Conservation (phyloP, 352 stramenopile genomes). For the Elongisporangium undulatum region DNA sequence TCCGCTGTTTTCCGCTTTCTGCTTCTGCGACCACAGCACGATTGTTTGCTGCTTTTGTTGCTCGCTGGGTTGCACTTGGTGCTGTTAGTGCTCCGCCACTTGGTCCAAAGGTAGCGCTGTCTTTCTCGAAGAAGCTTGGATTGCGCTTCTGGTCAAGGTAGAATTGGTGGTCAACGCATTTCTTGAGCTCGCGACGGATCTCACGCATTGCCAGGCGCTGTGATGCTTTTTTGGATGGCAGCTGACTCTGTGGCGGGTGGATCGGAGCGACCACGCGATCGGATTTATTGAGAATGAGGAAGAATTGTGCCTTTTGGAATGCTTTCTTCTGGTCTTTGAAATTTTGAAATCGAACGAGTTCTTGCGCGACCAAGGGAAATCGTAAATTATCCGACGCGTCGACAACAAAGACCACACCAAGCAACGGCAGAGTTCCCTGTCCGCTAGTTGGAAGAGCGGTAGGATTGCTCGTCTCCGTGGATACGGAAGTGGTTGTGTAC, state of each 20-base stretch:
- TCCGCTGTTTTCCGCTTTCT: constrained; percentile 15
- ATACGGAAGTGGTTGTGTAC: constrained; percentile 14
- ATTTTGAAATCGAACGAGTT: constrained; percentile 47
- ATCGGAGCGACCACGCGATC: constrained; percentile 20
- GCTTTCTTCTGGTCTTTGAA: constrained; percentile 19
- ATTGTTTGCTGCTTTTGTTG: neutral
- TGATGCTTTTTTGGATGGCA: constrained; percentile 10
- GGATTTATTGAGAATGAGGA: constrained; percentile 59
- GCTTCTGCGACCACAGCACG: neutral
- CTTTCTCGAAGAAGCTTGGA: constrained; percentile 10
- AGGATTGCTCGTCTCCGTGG: constrained; percentile 9
- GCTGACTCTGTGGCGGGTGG: constrained; percentile 10
- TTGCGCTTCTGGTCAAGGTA: constrained; percentile 35
- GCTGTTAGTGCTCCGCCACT: neutral
- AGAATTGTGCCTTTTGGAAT: constrained; percentile 31
- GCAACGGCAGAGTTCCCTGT: constrained; percentile 22
- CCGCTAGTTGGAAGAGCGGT: constrained; percentile 5
- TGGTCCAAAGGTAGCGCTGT: constrained; percentile 4
- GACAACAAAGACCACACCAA: constrained; percentile 48
- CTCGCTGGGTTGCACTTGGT: neutral
- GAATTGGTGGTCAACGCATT: constrained; percentile 45
- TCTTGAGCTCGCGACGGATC: constrained; percentile 42
- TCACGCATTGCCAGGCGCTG: constrained; percentile 23
- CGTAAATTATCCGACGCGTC: constrained; percentile 36
- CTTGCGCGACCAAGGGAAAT: constrained; percentile 42